Conservation (phyloP, 78 protist species). For the Dictyostelium firmibasis region DNA sequence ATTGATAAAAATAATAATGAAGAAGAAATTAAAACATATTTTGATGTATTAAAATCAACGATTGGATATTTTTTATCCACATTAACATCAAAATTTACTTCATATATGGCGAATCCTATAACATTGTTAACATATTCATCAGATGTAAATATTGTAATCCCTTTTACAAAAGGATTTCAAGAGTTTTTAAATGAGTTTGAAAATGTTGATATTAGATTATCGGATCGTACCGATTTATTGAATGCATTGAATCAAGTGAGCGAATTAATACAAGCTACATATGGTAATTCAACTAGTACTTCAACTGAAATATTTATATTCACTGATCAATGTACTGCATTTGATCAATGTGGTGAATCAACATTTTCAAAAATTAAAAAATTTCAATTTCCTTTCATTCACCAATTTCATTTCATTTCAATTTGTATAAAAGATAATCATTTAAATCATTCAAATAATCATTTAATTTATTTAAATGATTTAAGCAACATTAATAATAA, state of each 20-base stretch:
- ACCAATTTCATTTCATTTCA: conserved; percentile 62
- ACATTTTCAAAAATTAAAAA: background rate
- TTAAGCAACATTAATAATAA: background rate
- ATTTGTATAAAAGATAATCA: conserved; percentile 25
- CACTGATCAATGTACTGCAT: conserved; percentile 38
- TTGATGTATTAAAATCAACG: conserved; percentile 11
- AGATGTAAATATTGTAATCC: background rate
- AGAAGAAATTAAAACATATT: background rate
- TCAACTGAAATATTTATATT: conserved; percentile 35
- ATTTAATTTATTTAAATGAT: background rate
- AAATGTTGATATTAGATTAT: conserved; percentile 5
- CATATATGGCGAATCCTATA: conserved; percentile 24
- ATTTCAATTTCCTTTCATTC: conserved; percentile 32
- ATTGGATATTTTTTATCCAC: background rate
- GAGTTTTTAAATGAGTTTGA: background rate
- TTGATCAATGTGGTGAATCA: background rate
- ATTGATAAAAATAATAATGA: background rate
- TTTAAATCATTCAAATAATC: background rate
- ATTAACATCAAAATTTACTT: conserved; percentile 1
- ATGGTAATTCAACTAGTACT: background rate
- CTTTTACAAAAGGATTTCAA: conserved; percentile 20
- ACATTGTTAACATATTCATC: conserved; percentile 44
- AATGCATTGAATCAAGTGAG: conserved; percentile 9
- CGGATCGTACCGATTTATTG: conserved; percentile 7
- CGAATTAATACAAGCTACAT: background rate